These are phyloP conservation scores for Calonectria hawksworthii DNA, from an alignment of 2,329 filamentous ascomycete species.

Conservation along the genomic window DNA sequence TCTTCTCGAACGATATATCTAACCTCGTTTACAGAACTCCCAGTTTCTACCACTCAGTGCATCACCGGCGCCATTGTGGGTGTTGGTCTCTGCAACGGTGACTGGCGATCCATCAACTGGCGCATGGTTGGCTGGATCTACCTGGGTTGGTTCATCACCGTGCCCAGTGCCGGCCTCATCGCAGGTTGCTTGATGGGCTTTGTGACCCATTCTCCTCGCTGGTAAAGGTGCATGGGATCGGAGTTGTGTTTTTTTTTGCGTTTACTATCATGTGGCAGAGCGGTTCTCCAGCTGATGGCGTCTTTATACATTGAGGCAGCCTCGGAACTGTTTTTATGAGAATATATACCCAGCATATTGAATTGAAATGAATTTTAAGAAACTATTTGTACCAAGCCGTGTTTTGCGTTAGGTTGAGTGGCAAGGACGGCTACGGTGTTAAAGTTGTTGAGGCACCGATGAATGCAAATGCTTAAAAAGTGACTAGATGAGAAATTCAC, in stretches of 20 bases:
- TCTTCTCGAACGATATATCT: not conserved
- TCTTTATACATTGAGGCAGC: not conserved
- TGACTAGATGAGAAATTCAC: not conserved
- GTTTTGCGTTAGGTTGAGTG: not conserved
- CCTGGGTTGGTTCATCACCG: slow-evolving; percentile 71
- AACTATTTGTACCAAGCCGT: not conserved
- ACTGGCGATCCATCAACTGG: slow-evolving; percentile 73
- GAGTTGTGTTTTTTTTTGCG: not conserved
- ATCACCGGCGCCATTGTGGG: slow-evolving; percentile 74
- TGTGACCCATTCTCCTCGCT: slow-evolving; percentile 72
- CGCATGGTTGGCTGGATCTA: slow-evolving; percentile 73
- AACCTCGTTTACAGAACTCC: slow-evolving; percentile 58
- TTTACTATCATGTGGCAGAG: not conserved
- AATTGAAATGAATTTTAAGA: not conserved
- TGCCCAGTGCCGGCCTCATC: slow-evolving; percentile 69
- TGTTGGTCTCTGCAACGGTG: slow-evolving; percentile 72
- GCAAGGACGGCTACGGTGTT: not conserved
- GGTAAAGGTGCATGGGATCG: slow-evolving; percentile 38
- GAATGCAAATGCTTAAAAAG: not conserved
- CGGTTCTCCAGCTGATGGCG: not conserved
- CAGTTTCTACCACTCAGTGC: slow-evolving; percentile 76
- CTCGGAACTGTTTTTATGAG: not conserved
- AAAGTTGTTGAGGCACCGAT: not conserved
- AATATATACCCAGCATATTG: not conserved
- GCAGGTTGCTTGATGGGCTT: slow-evolving; percentile 74